phyloP scores from a whole-genome alignment of 805 yeast genomes.

The Saccharomycopsis fodiens region DNA sequence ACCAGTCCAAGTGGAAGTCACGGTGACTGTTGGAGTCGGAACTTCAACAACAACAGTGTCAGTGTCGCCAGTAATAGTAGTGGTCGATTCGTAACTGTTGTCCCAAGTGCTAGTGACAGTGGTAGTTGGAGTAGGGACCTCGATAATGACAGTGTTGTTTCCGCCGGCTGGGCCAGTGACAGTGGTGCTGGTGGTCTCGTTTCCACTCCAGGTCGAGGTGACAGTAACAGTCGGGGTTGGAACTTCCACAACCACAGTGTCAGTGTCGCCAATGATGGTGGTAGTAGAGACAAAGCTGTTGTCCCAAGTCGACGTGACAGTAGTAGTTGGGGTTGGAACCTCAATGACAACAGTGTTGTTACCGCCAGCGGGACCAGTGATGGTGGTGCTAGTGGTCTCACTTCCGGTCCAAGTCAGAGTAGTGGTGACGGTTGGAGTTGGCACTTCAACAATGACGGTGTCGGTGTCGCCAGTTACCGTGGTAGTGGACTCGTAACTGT shows the following conservation, averaged over 20 bases:
- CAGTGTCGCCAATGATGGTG: background rate
- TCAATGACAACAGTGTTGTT: constrained; percentile 1
- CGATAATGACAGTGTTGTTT: background rate
- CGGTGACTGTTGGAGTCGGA: constrained; percentile 3
- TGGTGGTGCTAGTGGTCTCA: constrained; percentile 3
- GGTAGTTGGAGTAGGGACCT: background rate
- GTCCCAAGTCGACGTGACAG: background rate
- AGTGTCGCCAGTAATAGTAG: constrained; percentile 1
- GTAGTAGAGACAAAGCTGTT: background rate
- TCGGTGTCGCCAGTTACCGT: background rate
- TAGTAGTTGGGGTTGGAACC: constrained; percentile 8
- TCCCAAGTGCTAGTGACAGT: constrained; percentile 1
- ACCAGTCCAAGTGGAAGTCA: constrained; percentile 3
- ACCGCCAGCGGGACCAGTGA: constrained; percentile 1
- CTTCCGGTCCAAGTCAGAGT: constrained; percentile 6
- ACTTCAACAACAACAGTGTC: constrained; percentile 2
- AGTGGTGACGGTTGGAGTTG: background rate
- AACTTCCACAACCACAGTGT: background rate
- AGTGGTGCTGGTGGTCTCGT: background rate
- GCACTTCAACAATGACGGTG: background rate
- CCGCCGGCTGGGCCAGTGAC: background rate
- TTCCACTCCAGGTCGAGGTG: background rate
- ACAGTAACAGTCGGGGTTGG: background rate
- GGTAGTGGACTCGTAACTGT: background rate
- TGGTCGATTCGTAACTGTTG: background rate